Evolutionary conservation across 2,329 filamentous ascomycete species (phyloP).

Genomic region (Celoporthe dispersa): DNA sequence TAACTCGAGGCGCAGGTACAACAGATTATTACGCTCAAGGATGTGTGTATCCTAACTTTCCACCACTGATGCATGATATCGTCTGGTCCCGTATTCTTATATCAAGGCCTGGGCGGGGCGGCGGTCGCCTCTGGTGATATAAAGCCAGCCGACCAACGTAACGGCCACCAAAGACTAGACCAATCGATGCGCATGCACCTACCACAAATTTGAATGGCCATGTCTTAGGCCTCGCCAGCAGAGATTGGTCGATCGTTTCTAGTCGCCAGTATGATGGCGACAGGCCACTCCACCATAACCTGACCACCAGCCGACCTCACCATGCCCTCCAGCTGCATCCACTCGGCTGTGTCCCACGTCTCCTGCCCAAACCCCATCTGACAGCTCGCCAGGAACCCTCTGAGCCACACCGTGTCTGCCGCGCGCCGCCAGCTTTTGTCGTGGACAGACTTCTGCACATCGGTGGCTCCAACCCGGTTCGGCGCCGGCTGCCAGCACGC

Average conservation of each 20-base stretch:
- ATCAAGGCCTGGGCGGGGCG: background rate
- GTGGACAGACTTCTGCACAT: constrained; percentile 3
- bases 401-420: constrained; percentile 31
- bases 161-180: background rate
- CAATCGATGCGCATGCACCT: background rate
- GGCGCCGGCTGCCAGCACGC: constrained; percentile 23
- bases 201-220: background rate
- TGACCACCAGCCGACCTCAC: constrained; percentile 22
- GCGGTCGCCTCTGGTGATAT: background rate
- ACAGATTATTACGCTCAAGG: background rate
- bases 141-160: background rate
- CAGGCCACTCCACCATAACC: constrained; percentile 31
- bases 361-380: constrained; percentile 31
- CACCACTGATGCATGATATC: background rate
- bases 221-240: background rate
- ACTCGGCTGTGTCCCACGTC: constrained; percentile 30
- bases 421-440: constrained; percentile 30
- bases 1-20: background rate
- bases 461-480: constrained; percentile 9
- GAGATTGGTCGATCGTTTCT: constrained; percentile 20
- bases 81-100: background rate
- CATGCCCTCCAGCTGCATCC: constrained; percentile 30
- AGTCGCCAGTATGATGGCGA: constrained; percentile 31
- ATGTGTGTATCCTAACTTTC: background rate
- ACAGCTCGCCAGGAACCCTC: constrained; percentile 31